Evolutionary conservation across 78 protist species (phyloP).

Genomic region (Planoprotostelium fungivorum): DNA sequence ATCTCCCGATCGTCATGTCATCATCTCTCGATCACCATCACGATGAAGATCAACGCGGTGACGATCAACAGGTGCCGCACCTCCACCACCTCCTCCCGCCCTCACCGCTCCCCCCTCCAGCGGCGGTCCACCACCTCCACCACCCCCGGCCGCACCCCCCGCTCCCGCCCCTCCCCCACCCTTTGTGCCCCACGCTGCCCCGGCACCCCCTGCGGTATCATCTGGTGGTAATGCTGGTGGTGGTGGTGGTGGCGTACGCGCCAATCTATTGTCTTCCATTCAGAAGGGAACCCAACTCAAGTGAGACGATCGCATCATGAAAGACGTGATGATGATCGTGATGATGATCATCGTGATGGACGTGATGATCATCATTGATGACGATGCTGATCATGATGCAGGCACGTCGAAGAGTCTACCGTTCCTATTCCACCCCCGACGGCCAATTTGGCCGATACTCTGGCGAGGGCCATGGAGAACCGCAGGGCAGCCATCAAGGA

Average conservation of each 20-base stretch:
- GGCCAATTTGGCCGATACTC: neutral
- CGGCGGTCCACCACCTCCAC: slow-evolving; percentile 67
- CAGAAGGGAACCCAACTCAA: slow-evolving; percentile 37
- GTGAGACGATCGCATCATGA: slow-evolving; percentile 15
- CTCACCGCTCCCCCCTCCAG: neutral
- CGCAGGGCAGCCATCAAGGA: neutral
- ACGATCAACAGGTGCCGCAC: neutral
- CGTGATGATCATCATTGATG: too few relatives aligned
- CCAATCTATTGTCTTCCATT: slow-evolving; percentile 39
- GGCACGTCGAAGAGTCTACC: neutral
- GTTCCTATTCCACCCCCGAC: neutral
- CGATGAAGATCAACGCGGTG: neutral
- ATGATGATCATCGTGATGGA: too few relatives aligned
- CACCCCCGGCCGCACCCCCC: neutral
- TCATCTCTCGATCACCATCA: too few relatives aligned
- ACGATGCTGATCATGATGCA: too few relatives aligned
- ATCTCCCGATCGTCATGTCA: too few relatives aligned
- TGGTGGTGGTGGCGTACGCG: neutral
- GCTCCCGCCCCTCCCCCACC: neutral
- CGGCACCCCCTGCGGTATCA: neutral
- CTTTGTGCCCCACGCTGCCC: neutral
- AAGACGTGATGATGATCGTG: too few relatives aligned
- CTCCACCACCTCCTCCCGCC: slow-evolving; percentile 40
- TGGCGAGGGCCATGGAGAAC: neutral
- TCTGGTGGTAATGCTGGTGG: too few relatives aligned